Base-by-base conservation (phyloP, 2,329 filamentous ascomycete genomes). In the Penicillium sp. region DNA sequence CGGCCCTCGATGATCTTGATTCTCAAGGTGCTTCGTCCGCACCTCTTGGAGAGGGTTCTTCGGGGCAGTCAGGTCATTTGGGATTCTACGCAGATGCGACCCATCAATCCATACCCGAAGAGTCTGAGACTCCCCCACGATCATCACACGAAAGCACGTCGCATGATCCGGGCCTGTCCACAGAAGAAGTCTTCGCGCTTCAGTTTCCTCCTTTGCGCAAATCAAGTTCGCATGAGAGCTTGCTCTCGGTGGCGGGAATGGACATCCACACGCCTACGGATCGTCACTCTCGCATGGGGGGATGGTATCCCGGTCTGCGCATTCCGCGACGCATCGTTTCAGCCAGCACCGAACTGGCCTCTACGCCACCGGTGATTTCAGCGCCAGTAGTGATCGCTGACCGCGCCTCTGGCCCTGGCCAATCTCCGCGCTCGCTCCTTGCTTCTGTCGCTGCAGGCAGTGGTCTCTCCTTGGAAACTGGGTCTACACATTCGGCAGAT, bases 231-330 rank as follows among this genome's bases (percentile, higher is more conserved):
- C 89, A 95, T 58, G 90, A 96, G 65, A 95, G 88, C 13, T 84
- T 96, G 52, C 80, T 96, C 57, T 96, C 90, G 0, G 79, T 95
- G 1, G 82, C 84, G 0, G 90, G 89, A 2, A 84, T 95, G 66
- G 91, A 96, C 63, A 94, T 95, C 43, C 90, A 95, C 65, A 90
- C 86, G 0, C 76, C 94, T 4, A 84, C 85, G 59, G 77, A 79
- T 1, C 81, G 86, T 4, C 88, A 88, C 0, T 88, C 86, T 32
- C 88, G 94, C 60, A 78, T 93, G 49, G 80, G 84, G 13, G 73
- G 24, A 62, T 81, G 52, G 65, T 77, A 43, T 73, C 75, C 29
- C 70, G 79, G 25, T 75, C 52, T 62, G 33, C 64, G 71, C 38
- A 68, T 73, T 29, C 74, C 75, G 47, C 72, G 71, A 12, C 73